Percentiles rank a stretch among this genome's conserved stretches.
Evolutionary conservation across 345 rosid genomes (phyloP).

Genomic region (Eucalyptus shirleyi): DNA sequence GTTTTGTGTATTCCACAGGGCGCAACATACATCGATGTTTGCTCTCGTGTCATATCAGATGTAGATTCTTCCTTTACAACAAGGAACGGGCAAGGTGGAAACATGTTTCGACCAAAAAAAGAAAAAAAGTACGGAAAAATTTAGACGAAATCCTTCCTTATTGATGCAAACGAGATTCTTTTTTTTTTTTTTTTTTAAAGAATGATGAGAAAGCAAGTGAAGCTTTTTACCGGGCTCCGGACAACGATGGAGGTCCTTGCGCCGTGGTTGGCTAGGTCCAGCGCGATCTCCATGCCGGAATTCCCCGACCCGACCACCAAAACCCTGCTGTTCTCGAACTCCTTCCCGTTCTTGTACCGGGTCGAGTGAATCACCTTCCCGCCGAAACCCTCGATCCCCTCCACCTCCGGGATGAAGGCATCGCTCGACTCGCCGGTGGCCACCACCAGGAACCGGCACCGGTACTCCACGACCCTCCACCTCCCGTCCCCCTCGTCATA

Average conservation of each 20-base stretch:
- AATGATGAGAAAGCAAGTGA: background rate
- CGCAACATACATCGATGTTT: background rate
- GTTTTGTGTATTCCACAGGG: background rate
- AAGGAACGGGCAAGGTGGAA: background rate
- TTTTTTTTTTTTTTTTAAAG: background rate
- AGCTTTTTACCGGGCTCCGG: constrained; percentile 48
- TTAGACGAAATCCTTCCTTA: too few species aligned
- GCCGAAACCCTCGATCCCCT: constrained; percentile 24
- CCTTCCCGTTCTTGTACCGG: constrained; percentile 27
- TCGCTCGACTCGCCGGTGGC: constrained; percentile 54
- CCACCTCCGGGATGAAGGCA: constrained; percentile 24
- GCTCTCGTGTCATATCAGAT: background rate
- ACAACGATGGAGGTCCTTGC: constrained; percentile 42
- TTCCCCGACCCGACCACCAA: constrained; percentile 81
- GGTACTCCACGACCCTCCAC: constrained; percentile 45
- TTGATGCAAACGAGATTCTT: too few species aligned
- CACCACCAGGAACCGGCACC: constrained; percentile 43
- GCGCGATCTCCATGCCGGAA: constrained; percentile 82
- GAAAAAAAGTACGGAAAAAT: too few species aligned
- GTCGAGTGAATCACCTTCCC: constrained; percentile 56
- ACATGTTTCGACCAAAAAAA: too few species aligned
- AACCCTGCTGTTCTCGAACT: constrained; percentile 25
- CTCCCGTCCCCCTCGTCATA: constrained; percentile 13
- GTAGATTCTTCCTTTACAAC: background rate
- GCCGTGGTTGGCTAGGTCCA: constrained; percentile 46